These are phyloP conservation scores for Massariosphaeria phaeospora DNA, from an alignment of 495 filamentous ascomycete genomes.

Conservation along the genomic window DNA sequence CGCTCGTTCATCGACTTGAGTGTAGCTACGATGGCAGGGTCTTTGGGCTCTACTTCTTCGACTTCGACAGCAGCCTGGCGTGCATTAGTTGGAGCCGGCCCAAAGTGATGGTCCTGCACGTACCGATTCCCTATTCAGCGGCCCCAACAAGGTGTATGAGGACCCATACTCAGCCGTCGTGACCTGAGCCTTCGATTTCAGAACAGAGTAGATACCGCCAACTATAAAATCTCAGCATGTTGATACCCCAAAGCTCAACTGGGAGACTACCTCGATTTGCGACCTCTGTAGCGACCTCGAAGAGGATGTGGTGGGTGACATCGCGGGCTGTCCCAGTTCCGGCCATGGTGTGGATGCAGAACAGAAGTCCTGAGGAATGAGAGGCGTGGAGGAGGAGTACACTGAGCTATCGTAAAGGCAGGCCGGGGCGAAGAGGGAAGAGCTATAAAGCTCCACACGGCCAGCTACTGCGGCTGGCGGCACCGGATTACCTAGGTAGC, in stretches of 20 bases:
- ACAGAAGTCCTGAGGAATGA: not conserved
- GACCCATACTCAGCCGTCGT: constrained; percentile 98
- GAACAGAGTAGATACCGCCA: constrained; percentile 96
- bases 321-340: constrained; percentile 55
- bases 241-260: not conserved
- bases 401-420: not conserved
- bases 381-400: not conserved
- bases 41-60: constrained; percentile 80
- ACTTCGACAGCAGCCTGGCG: constrained; percentile 91
- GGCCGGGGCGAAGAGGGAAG: not conserved
- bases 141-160: constrained; percentile 90
- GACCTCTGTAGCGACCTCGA: constrained; percentile 94
- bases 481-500: constrained; percentile 7
- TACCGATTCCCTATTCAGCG: constrained; percentile 84
- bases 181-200: constrained; percentile 97
- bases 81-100: no score
- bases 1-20: constrained; percentile 86
- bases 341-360: not conserved
- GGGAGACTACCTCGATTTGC: constrained; percentile 75
- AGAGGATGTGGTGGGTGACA: constrained; percentile 76
- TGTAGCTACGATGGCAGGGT: constrained; percentile 71
- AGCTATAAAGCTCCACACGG: constrained; percentile 1
- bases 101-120: no score
- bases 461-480: not conserved
- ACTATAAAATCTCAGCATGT: constrained; percentile 50